Base-by-base conservation (phyloP, 2,329 filamentous ascomycete species). In the Blastomyces parvus region DNA sequence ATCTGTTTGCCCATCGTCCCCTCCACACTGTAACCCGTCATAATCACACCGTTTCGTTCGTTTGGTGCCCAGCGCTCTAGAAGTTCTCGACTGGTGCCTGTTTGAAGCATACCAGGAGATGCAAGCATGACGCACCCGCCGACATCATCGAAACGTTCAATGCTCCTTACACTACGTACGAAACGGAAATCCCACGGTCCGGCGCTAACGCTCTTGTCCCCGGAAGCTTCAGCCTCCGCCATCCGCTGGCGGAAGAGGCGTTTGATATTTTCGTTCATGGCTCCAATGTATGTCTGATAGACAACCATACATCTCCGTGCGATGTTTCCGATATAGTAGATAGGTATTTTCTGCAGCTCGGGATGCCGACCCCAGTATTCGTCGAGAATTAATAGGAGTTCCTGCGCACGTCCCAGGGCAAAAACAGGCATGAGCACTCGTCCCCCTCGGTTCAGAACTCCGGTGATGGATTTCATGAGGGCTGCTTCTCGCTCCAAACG, bases 201-300 rank as follows among this genome's bases (percentile, higher is more conserved):
- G 25, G 76, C 77, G 62, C 73, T 79, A 55, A 78, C 72, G 44
- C 90, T 92, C 71, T 89, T 92, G 68, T 91, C 89, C 9, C 90
- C 89, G 42, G 86, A 87, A 0, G 88, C 88, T 74, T 96, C 90
- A 11, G 91, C 90, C 74, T 96, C 91, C 3, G 90, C 91, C 86
- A 96, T 95, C 58, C 91, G 86, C 75, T 95, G 91, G 61, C 89
- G 84, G 77, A 97, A 97, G n/a, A 96, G 84, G 13, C 90, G 86
- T 75, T 96, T 97, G 80, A 99, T 97, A 71, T 97, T 97, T 72
- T 97, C 93, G 74, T 99, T 99, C 94, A 99, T 99, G 62, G 92
- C 91, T 59, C 92, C 91, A 59, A 97, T 91, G 71, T 97, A 99
- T 1, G 94, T 99, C 74, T 97, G 94, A 73, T 99, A 99, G 3